Evolutionary conservation across 2,329 filamentous ascomycete species (phyloP), one percentile per base, ranked within the genome.

Genomic region (Fusarium guadeloupense): DNA sequence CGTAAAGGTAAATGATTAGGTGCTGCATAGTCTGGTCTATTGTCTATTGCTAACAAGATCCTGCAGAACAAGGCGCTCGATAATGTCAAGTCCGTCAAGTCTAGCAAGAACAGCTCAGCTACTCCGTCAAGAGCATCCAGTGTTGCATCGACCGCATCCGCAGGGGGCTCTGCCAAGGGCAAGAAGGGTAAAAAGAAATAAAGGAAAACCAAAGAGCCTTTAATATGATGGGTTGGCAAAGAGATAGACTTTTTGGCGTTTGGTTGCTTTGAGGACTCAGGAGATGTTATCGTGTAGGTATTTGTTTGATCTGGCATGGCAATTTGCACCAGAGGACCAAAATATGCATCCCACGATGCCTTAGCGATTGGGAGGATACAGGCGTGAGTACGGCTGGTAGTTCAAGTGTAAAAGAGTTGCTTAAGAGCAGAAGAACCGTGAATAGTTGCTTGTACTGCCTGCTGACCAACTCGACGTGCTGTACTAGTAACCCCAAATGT

Each of bases 1-100:
- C 47, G 89, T 93, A 59, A 96, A 96, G 86, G 92, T 95, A 82
- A 43, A 63, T 30, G 59, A 52, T n/a, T 34, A 40, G 41, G 21
- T 33, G 31, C 19, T 39, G 5, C 20, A 26, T 14, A 16, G n/a
- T 20, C n/a, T 31, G 13, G 14, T 31, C 16, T 40, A 47, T 38
- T 46, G 21, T 21, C 9, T 45, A 14, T 16, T 35, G 6, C 63
- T 71, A 59, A 72, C 61, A 28, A n/a, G 25, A 19, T 14, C 35
- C 17, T 40, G 64, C 73, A 98, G 93, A 97, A 97, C 77, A 98
- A 98, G 80, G 88, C 92, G 46, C 85, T 97, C 41, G 95, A 97
- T 68, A 91, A 89, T 40, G 87, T 97, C 72, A 97, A 97, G 50
- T 87, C 83, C 40, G 87, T 97, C 71, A 97, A 97, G 46, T 87